Base-by-base conservation (phyloP, 192 early-diverging fungal species). In the Dissophora ornata region DNA sequence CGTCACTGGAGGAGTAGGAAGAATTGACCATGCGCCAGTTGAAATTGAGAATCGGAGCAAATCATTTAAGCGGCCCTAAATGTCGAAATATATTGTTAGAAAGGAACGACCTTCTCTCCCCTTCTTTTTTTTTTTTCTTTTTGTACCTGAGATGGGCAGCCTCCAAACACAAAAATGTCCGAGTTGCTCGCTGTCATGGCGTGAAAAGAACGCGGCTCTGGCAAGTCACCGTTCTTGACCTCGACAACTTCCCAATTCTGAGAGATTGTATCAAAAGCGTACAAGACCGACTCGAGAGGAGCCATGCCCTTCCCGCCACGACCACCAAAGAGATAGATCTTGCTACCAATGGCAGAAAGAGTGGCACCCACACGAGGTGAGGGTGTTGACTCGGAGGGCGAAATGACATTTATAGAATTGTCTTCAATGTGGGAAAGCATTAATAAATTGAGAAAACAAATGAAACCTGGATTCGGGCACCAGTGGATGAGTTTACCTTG, bases 141-240 rank as follows among this genome's bases (percentile, higher is more conserved):
- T n/a, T n/a, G n/a, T 61, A 61, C 58, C 45, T 61, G 19, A n/a
- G 40, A 22, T n/a, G 74, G 74, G 59, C 74, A 78, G 15, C 74
- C 74, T 54, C 64, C 74, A 50, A 67, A 78, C 4, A 78, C 64
- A 55, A 60, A 78, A 18, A 78, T 53, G 33, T 58, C 42, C 21
- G 67, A 50, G 26, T 67, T 48, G 29, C 57, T 68, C 28, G 52
- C 65, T 28, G 65, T 51, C 65, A 68, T 68, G 15, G 64, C 74
- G 46, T 78, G 65, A 57, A 62, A 68, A 32, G 55, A 59, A 29
- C 57, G 48, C 2, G 65, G 49, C 25, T 16, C 32, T 33, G 74
- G 74, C 2, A 49, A 25, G 2, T 49, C 41, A 21, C 55, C 65
- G 21, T 15, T 33, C 30, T 65, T 55, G 40, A n/a, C 50, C 41